Percentiles rank a stretch among this genome's conserved stretches.
phyloP scores from a whole-genome alignment of 116 monocot genomes.

The Posidonia oceanica region DNA sequence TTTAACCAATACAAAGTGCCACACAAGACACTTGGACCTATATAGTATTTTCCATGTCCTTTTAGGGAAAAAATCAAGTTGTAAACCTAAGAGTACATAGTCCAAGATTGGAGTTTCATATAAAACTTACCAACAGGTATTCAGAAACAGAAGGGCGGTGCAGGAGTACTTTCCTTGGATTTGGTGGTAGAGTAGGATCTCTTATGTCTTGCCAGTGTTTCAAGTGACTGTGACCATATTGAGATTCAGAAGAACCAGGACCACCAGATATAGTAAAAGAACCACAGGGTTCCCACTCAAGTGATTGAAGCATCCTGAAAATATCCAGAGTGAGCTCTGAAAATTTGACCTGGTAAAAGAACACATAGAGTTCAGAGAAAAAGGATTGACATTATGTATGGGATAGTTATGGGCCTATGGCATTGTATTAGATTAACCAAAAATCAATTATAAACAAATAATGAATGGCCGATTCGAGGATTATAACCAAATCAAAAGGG shows the following conservation, averaged over 20 bases:
- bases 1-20: too few species aligned
- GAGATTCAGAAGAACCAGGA: constrained; percentile 26
- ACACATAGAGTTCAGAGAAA: background rate
- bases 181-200: constrained; percentile 65
- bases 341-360: constrained; percentile 54
- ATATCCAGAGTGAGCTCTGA: constrained; percentile 70
- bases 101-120: background rate
- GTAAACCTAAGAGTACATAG: background rate
- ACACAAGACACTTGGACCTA: too few species aligned
- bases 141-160: constrained; percentile 63
- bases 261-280: constrained; percentile 41
- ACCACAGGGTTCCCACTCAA: constrained; percentile 93
- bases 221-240: constrained; percentile 29
- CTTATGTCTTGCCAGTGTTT: constrained; percentile 60
- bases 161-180: constrained; percentile 61
- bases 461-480: background rate
- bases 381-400: background rate
- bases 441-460: background rate
- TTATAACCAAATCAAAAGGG: background rate
- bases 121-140: constrained; percentile 57
- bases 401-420: background rate
- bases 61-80: too few species aligned
- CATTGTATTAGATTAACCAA: background rate
- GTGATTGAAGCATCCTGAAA: constrained; percentile 87
- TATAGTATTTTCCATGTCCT: too few species aligned